phyloP scores from a whole-genome alignment of 768 basidiomycete genomes.

The Collybia mongolica region DNA sequence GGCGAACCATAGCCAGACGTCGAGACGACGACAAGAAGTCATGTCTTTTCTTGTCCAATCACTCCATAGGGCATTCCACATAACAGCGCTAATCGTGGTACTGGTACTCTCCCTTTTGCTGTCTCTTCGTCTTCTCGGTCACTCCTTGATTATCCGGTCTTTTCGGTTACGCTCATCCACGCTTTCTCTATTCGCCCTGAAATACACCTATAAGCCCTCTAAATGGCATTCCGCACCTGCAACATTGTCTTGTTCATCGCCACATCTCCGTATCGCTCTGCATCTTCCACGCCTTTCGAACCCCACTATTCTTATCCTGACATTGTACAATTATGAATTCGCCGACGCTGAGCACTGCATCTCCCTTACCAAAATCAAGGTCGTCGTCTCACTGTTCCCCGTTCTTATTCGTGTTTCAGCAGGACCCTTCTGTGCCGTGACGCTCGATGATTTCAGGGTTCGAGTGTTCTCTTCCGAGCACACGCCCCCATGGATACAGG shows the following conservation, averaged over 20 bases:
- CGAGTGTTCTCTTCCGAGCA: slow-evolving; percentile 28
- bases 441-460: slow-evolving; percentile 34
- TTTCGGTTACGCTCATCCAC: slow-evolving; percentile 4
- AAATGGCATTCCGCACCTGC: neutral
- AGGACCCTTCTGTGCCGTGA: slow-evolving; percentile 30
- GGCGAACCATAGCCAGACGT: too few relatives aligned
- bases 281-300: slow-evolving; percentile 24
- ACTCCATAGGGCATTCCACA: too few relatives aligned
- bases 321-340: slow-evolving; percentile 26
- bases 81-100: too few relatives aligned
- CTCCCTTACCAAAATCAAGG: slow-evolving; percentile 14
- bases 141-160: slow-evolving; percentile 2
- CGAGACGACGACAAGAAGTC: too few relatives aligned
- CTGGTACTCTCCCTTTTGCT: neutral
- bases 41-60: too few relatives aligned
- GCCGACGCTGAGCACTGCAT: slow-evolving; percentile 22
- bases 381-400: slow-evolving; percentile 38
- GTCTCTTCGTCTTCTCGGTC: slow-evolving; percentile 1
- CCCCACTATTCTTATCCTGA: slow-evolving; percentile 31
- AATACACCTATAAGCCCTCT: slow-evolving; percentile 1
- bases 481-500: slow-evolving; percentile 36
- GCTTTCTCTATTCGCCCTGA: slow-evolving; percentile 10
- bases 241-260: slow-evolving; percentile 11
- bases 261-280: slow-evolving; percentile 18
- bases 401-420: slow-evolving; percentile 18